phyloP scores from a whole-genome alignment of 192 early-diverging fungal species.

The Mortierella hygrophila region DNA sequence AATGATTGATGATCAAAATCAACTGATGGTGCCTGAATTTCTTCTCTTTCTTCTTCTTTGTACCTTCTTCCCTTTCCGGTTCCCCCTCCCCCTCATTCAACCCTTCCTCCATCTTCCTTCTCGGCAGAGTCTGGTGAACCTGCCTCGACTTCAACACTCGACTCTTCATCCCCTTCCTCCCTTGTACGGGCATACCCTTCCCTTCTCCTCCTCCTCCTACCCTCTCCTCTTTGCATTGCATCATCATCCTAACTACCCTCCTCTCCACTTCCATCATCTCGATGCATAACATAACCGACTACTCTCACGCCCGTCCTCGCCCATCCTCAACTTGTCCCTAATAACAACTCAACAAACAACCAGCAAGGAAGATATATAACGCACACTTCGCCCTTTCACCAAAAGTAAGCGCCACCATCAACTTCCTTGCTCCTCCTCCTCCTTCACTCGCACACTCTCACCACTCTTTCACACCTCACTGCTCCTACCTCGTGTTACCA shows the following conservation, averaged over 20 bases:
- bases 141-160: no score
- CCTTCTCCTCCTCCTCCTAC: background rate
- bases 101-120: background rate
- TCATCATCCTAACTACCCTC: background rate
- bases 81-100: conserved; percentile 13
- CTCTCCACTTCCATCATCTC: background rate
- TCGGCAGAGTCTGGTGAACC: background rate
- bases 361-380: conserved; percentile 7
- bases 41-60: background rate
- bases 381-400: background rate
- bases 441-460: background rate
- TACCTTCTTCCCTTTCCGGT: background rate
- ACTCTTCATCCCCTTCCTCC: conserved; percentile 6
- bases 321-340: background rate
- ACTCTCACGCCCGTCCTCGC: conserved; percentile 2
- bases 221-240: background rate
- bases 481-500: no score
- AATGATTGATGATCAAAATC: background rate
- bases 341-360: background rate
- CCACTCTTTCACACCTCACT: no score
- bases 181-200: background rate
- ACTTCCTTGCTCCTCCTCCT: background rate
- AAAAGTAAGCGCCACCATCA: background rate
- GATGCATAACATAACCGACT: conserved; percentile 14
- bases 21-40: conserved; percentile 8